Evolutionary conservation across 1,284 basidiomycete genomes (phyloP).

Genomic region (Vanrija sp.): DNA sequence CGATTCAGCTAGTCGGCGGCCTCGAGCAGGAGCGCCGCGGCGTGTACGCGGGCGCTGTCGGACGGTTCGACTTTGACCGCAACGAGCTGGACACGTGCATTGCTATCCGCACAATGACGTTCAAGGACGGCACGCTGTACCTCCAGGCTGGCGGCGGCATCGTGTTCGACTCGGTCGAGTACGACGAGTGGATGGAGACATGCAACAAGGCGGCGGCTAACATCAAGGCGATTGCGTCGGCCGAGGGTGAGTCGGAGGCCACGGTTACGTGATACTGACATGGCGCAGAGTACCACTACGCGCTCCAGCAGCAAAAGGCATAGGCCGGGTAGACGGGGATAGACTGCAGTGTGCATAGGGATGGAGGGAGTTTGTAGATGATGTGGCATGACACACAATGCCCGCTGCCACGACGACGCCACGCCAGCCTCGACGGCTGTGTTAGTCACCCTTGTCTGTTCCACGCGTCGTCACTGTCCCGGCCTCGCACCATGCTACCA

Average conservation of each 20-base stretch:
- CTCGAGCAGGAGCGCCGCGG: slow-evolving; percentile 88
- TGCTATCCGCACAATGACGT: slow-evolving; percentile 96
- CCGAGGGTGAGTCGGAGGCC: slow-evolving; percentile 68
- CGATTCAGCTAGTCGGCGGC: slow-evolving; percentile 85
- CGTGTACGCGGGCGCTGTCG: slow-evolving; percentile 95
- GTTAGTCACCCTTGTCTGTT: too few relatives aligned
- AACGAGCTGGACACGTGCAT: slow-evolving; percentile 99
- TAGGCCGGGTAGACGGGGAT: too few relatives aligned
- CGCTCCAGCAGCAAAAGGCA: background rate
- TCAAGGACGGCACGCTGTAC: slow-evolving; percentile 89
- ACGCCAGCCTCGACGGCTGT: too few relatives aligned
- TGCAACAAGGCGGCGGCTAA: slow-evolving; percentile 92
- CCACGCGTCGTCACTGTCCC: too few relatives aligned
- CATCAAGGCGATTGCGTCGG: slow-evolving; percentile 74
- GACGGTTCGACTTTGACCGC: slow-evolving; percentile 91
- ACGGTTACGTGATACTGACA: background rate
- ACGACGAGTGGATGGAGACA: slow-evolving; percentile 94
- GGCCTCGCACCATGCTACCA: too few relatives aligned
- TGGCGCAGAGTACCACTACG: background rate
- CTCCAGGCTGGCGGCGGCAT: slow-evolving; percentile 92
- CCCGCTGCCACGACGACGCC: too few relatives aligned
- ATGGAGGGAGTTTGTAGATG: too few relatives aligned
- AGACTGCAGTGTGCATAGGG: too few relatives aligned
- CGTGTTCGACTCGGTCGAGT: slow-evolving; percentile 94
- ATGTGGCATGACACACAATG: too few relatives aligned